A percentile compares a stretch with the other conserved stretches of the same genome.
These are phyloP conservation scores for Coniochaeta prunicola DNA, from an alignment of 2,329 filamentous ascomycete genomes.

Conservation along the genomic window DNA sequence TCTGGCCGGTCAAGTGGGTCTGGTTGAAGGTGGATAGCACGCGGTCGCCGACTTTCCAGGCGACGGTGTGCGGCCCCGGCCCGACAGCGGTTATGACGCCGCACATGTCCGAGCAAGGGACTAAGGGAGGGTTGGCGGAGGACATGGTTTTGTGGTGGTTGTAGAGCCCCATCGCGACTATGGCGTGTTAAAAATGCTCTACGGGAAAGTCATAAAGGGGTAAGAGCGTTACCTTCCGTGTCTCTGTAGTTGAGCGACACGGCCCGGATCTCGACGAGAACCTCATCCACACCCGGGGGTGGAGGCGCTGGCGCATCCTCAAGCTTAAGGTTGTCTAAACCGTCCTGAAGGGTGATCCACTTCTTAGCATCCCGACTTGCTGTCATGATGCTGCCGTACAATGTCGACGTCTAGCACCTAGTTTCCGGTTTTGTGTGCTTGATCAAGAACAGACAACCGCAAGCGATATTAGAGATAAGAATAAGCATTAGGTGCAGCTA, in stretches of 20 bases:
- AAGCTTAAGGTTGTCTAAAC: constrained; percentile 43
- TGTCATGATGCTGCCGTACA: constrained; percentile 2
- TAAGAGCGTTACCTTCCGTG: constrained; percentile 32
- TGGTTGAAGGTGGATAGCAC: constrained; percentile 60
- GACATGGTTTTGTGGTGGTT: constrained; percentile 52
- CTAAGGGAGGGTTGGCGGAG: constrained; percentile 31
- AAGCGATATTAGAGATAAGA: too few relatives aligned
- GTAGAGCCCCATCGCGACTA: constrained; percentile 60
- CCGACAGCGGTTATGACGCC: constrained; percentile 49
- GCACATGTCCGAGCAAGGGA: constrained; percentile 66
- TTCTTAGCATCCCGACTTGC: not conserved
- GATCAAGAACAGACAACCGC: too few relatives aligned
- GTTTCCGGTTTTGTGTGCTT: too few relatives aligned
- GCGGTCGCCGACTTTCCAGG: constrained; percentile 52
- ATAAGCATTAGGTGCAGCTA: too few relatives aligned
- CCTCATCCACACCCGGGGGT: constrained; percentile 43
- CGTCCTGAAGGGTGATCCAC: constrained; percentile 49
- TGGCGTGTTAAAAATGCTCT: not conserved
- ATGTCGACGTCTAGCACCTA: too few relatives aligned
- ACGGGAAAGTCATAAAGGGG: not conserved
- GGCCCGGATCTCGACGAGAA: constrained; percentile 37
- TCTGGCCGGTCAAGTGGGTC: constrained; percentile 49
- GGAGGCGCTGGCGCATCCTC: constrained; percentile 30
- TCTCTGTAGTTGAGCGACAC: constrained; percentile 45
- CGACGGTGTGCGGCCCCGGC: constrained; percentile 27